phyloP scores from a whole-genome alignment of 352 stramenopile genomes.

The Hyaloperonospora arabidopsidis region DNA sequence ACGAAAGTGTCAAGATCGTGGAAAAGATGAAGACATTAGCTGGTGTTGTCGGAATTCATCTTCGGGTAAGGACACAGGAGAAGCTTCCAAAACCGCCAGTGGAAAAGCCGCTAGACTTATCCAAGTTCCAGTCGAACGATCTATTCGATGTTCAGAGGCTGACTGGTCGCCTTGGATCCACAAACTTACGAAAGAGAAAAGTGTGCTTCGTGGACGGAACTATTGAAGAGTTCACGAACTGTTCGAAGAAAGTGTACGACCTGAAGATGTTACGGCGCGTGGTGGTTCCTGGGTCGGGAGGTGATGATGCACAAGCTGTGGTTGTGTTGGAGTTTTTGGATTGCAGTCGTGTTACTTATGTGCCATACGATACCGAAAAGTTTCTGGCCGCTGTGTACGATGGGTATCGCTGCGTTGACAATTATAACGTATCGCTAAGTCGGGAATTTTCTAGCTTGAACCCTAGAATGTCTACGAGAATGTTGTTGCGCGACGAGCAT shows the following conservation, averaged over 20 bases:
- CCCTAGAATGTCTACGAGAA: slow-evolving; percentile 41
- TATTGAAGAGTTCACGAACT: slow-evolving; percentile 41
- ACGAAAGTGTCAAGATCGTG: slow-evolving; percentile 48
- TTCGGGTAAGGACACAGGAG: slow-evolving; percentile 27
- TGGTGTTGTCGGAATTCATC: slow-evolving; percentile 55
- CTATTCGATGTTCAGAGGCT: slow-evolving; percentile 50
- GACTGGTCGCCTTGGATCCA: slow-evolving; percentile 51
- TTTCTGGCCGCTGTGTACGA: slow-evolving; percentile 67
- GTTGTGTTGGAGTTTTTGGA: slow-evolving; percentile 65
- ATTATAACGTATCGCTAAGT: slow-evolving; percentile 50
- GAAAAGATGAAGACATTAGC: slow-evolving; percentile 55
- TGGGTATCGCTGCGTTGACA: slow-evolving; percentile 53
- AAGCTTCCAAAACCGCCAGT: slow-evolving; percentile 51
- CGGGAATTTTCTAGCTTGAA: slow-evolving; percentile 67
- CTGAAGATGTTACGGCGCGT: slow-evolving; percentile 50
- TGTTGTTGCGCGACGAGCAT: slow-evolving; percentile 41
- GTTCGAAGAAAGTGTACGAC: slow-evolving; percentile 48
- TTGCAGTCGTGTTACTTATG: slow-evolving; percentile 51
- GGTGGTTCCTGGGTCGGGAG: slow-evolving; percentile 28
- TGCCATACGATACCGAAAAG: slow-evolving; percentile 43
- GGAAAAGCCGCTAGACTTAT: slow-evolving; percentile 30
- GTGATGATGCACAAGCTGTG: slow-evolving; percentile 29
- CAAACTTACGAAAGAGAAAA: slow-evolving; percentile 54
- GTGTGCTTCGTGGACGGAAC: slow-evolving; percentile 47
- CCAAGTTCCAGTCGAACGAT: slow-evolving; percentile 34